Percentiles rank a stretch among this genome's conserved stretches.
Conservation (phyloP, 208 protist species). For the Strigomonas culicis region DNA sequence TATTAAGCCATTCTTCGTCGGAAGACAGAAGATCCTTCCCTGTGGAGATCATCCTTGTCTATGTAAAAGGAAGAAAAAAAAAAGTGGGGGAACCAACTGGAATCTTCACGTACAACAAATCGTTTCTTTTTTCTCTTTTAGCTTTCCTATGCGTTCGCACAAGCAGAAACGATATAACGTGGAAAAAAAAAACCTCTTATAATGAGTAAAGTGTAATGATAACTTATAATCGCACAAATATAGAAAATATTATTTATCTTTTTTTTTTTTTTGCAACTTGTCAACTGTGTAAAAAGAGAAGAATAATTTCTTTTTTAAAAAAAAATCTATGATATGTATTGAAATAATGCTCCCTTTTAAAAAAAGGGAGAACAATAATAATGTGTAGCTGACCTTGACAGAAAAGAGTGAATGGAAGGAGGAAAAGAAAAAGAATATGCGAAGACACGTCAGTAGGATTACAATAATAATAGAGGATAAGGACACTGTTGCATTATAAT, state of each 20-base stretch:
- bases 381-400: not conserved
- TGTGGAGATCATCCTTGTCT: not conserved
- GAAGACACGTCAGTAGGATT: not conserved
- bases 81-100: not conserved
- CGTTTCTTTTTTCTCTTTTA: too few relatives aligned
- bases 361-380: not conserved
- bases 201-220: slow-evolving; percentile 1
- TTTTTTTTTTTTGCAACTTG: not conserved
- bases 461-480: too few relatives aligned
- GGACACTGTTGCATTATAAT: too few relatives aligned
- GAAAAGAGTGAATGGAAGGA: not conserved
- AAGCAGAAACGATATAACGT: slow-evolving; percentile 15
- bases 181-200: slow-evolving; percentile 13
- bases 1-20: slow-evolving; percentile 63
- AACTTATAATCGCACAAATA: not conserved
- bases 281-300: slow-evolving; percentile 19
- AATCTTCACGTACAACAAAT: slow-evolving; percentile 5
- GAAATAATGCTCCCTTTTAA: slow-evolving; percentile 12
- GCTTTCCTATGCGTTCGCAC: too few relatives aligned
- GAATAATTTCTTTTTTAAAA: not conserved
- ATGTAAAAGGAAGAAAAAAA: slow-evolving; percentile 15
- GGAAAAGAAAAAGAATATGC: not conserved
- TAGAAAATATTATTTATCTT: not conserved
- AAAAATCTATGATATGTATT: not conserved
- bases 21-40: not conserved